Evolutionary conservation across 2,329 filamentous ascomycete genomes (phyloP).

Genomic region (Phaeosphaeriaceae sp.): DNA sequence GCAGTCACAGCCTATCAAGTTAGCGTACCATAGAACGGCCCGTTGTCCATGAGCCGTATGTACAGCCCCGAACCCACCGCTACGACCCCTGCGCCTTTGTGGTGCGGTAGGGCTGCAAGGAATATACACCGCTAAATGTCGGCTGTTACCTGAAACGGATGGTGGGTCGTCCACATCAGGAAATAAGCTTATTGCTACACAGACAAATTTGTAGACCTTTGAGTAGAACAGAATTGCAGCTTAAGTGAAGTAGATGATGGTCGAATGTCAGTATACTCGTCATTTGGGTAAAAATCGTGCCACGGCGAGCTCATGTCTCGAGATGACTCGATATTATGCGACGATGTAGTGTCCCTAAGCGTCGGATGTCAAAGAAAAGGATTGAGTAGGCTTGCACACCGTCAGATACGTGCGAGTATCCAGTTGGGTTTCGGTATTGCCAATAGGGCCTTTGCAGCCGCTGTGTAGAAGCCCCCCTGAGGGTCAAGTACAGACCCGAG

Average conservation of each 20-base stretch:
- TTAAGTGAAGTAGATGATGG: background rate
- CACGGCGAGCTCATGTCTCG: background rate
- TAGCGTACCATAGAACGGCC: constrained; percentile 24
- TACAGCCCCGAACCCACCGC: constrained; percentile 17
- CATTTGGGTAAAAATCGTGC: background rate
- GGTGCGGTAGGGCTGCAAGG: constrained; percentile 34
- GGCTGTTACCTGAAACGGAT: constrained; percentile 17
- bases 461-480: background rate
- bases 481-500: background rate
- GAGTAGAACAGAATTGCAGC: constrained; percentile 1
- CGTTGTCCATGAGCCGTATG: constrained; percentile 19
- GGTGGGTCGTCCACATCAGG: constrained; percentile 10
- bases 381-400: background rate
- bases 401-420: background rate
- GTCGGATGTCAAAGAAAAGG: background rate
- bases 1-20: constrained; percentile 21
- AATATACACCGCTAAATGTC: constrained; percentile 32
- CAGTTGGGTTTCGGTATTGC: background rate
- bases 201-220: constrained; percentile 5
- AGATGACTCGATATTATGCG: background rate
- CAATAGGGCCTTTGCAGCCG: background rate
- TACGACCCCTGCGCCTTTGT: constrained; percentile 22
- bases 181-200: constrained; percentile 40
- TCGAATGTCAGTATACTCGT: background rate
- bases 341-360: background rate